These are phyloP conservation scores for Euclidium syriacum DNA, from an alignment of 345 rosid genomes.

Conservation along the genomic window DNA sequence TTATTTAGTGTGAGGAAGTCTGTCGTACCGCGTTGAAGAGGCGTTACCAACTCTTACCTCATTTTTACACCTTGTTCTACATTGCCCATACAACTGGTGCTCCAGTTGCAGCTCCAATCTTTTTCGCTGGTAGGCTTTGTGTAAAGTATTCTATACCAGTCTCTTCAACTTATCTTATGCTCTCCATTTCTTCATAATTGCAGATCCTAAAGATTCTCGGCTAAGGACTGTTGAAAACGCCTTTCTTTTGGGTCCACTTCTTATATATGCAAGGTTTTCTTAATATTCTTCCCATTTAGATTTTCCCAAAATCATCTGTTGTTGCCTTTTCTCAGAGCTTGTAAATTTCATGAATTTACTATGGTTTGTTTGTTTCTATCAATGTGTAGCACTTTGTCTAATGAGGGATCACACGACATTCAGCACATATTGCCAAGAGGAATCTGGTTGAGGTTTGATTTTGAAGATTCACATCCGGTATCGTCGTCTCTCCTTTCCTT, in stretches of 20 bases:
- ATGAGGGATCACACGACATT: conserved; percentile 42
- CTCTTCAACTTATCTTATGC: background rate
- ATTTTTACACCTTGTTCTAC: conserved; percentile 80
- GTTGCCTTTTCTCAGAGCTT: background rate
- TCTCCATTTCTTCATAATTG: conserved; percentile 16
- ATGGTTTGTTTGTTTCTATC: conserved; percentile 2
- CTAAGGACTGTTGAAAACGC: conserved; percentile 68
- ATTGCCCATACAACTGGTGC: conserved; percentile 71
- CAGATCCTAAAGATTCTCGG: conserved; percentile 70
- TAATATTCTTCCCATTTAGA: conserved; percentile 24
- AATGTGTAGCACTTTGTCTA: conserved; percentile 44
- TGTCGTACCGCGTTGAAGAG: conserved; percentile 84
- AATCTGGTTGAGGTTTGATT: conserved; percentile 77
- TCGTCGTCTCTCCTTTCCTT: background rate
- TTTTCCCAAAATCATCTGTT: background rate
- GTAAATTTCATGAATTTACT: background rate
- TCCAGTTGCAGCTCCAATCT: conserved; percentile 74
- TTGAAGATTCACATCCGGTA: conserved; percentile 88
- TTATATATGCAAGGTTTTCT: conserved; percentile 63
- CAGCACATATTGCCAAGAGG: conserved; percentile 57
- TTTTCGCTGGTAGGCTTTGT: conserved; percentile 68
- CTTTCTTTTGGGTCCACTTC: conserved; percentile 78
- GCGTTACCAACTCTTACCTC: conserved; percentile 81
- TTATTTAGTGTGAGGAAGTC: conserved; percentile 77
- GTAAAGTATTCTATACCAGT: background rate